These are phyloP conservation scores for Fusarium siculi DNA, from an alignment of 2,329 filamentous ascomycete genomes.

Conservation along the genomic window DNA sequence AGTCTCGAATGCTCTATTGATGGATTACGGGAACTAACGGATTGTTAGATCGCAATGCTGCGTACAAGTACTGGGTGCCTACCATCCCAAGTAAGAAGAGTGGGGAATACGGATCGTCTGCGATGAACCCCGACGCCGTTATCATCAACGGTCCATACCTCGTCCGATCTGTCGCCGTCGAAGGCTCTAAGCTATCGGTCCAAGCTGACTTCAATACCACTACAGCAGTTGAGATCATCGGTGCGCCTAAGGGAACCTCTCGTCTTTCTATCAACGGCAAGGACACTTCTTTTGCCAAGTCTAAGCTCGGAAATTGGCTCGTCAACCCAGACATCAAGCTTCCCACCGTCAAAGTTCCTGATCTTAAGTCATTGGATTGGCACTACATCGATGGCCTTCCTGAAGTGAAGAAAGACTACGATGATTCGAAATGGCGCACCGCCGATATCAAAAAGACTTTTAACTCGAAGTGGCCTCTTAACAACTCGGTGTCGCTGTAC, in stretches of 20 bases:
- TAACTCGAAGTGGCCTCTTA: slow-evolving; percentile 66
- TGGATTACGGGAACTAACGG: no score
- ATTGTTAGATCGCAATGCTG: slow-evolving; percentile 66
- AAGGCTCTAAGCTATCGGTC: slow-evolving; percentile 67
- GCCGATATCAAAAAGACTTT: slow-evolving; percentile 69
- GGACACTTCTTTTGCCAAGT: slow-evolving; percentile 49
- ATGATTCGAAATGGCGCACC: slow-evolving; percentile 73
- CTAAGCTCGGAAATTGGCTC: slow-evolving; percentile 59
- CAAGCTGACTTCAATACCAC: slow-evolving; percentile 79
- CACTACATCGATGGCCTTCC: slow-evolving; percentile 77
- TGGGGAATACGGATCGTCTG: slow-evolving; percentile 48
- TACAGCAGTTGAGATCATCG: slow-evolving; percentile 74
- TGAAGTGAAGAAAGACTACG: slow-evolving; percentile 71
- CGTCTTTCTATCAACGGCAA: slow-evolving; percentile 57
- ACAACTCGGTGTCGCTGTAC: slow-evolving; percentile 75
- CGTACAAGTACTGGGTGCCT: slow-evolving; percentile 76
- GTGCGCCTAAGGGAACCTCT: slow-evolving; percentile 63
- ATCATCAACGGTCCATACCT: slow-evolving; percentile 74
- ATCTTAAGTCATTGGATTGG: slow-evolving; percentile 71
- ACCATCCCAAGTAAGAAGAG: slow-evolving; percentile 56
- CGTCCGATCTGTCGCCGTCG: slow-evolving; percentile 67
- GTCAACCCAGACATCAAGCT: slow-evolving; percentile 61
- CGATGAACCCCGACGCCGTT: slow-evolving; percentile 45
- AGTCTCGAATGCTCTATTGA: not conserved
- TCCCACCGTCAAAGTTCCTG: slow-evolving; percentile 63